A percentile compares a stretch with the other conserved stretches of the same genome.
These are phyloP conservation scores for Soucietia sequanensis DNA, from an alignment of 805 yeast species.

Conservation along the genomic window DNA sequence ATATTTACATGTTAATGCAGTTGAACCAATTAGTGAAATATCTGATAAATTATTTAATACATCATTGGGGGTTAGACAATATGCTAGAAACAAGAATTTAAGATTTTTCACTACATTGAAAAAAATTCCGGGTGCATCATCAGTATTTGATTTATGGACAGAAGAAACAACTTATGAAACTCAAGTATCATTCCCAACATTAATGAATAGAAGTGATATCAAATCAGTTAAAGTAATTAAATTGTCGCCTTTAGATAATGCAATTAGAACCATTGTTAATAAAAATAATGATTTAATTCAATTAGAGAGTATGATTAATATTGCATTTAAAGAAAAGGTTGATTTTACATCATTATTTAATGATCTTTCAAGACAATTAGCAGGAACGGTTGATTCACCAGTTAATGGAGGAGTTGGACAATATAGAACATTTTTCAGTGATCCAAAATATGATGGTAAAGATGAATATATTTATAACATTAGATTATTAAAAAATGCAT, in stretches of 20 bases:
- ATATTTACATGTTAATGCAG: constrained; percentile 67
- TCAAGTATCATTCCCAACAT: constrained; percentile 74
- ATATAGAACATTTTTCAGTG: constrained; percentile 65
- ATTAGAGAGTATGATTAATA: constrained; percentile 58
- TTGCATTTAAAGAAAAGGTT: constrained; percentile 51
- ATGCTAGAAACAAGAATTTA: constrained; percentile 72
- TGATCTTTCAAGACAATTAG: constrained; percentile 65
- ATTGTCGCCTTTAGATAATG: constrained; percentile 84
- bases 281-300: constrained; percentile 74
- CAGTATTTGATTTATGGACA: constrained; percentile 80
- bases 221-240: constrained; percentile 46
- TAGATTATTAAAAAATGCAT: constrained; percentile 47
- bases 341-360: constrained; percentile 50
- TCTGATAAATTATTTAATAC: constrained; percentile 44
- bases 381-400: constrained; percentile 90
- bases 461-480: constrained; percentile 29
- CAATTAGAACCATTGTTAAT: constrained; percentile 60
- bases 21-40: constrained; percentile 63
- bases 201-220: constrained; percentile 82
- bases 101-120: constrained; percentile 66
- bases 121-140: constrained; percentile 69
- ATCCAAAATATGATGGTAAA: constrained; percentile 31
- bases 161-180: constrained; percentile 84
- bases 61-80: constrained; percentile 65
- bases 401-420: constrained; percentile 91